Conservation (phyloP, 164 flowering plant genomes). For the Magnolia kwangsiensis region DNA sequence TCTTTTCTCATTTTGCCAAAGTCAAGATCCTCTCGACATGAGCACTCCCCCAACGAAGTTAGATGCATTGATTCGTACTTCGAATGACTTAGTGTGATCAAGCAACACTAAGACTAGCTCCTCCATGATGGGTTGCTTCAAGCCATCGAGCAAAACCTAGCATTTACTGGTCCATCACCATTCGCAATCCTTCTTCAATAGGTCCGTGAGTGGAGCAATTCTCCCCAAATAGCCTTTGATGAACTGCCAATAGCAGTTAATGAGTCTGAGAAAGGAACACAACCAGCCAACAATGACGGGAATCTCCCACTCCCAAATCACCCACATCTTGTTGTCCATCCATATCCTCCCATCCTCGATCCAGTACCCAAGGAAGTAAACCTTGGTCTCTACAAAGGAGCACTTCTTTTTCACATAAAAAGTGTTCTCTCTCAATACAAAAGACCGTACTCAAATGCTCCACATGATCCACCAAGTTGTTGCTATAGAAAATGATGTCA, state of each 20-base stretch:
- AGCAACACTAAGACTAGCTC: slow-evolving; percentile 6
- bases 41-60: slow-evolving; percentile 6
- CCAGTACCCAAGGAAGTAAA: background rate
- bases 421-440: background rate
- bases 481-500: background rate
- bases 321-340: background rate
- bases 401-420: slow-evolving; percentile 2
- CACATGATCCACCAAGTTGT: background rate
- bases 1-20: too few relatives aligned
- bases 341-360: background rate
- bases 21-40: too few relatives aligned
- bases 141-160: slow-evolving; percentile 9
- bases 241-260: slow-evolving; percentile 17
- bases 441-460: background rate
- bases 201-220: slow-evolving; percentile 6
- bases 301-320: slow-evolving; percentile 7
- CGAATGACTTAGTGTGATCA: slow-evolving; percentile 4
- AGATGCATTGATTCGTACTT: slow-evolving; percentile 13
- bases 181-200: slow-evolving; percentile 4
- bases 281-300: background rate
- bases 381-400: background rate
- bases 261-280: slow-evolving; percentile 13
- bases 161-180: slow-evolving; percentile 1
- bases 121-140: slow-evolving; percentile 8
- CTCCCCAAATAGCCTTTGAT: slow-evolving; percentile 12